These are phyloP conservation scores for Trypanosoma rangeli DNA, from an alignment of 208 protist species.

Conservation along the genomic window DNA sequence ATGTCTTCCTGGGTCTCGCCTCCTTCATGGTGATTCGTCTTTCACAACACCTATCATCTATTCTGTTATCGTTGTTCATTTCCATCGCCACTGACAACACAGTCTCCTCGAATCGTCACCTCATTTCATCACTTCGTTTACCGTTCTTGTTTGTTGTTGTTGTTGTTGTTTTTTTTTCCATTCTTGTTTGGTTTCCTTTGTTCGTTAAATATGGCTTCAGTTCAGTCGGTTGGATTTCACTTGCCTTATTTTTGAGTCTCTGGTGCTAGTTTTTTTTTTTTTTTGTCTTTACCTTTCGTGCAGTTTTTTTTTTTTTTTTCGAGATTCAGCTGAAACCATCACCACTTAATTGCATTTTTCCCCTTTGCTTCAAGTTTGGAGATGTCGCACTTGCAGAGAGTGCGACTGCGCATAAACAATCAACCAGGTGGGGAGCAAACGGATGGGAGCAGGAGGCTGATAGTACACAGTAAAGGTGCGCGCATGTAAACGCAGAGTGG, in stretches of 20 bases:
- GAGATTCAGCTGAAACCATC: no score
- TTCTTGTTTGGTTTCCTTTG: background rate
- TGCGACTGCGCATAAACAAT: no score
- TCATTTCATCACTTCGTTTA: background rate
- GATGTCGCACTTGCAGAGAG: no score
- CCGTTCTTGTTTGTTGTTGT: background rate
- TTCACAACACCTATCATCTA: background rate
- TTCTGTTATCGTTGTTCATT: background rate
- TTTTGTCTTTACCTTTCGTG: conserved; percentile 2
- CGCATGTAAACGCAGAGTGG: no score
- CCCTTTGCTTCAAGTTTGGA: background rate
- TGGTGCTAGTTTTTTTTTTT: no score
- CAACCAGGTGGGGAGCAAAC: no score
- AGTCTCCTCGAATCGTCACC: no score
- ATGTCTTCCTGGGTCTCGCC: background rate
- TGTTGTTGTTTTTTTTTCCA: background rate
- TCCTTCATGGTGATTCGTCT: background rate
- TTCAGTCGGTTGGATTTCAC: conserved; percentile 7
- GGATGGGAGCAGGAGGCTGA: no score
- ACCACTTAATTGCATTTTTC: conserved; percentile 3
- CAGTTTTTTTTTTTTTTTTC: conserved; percentile 9
- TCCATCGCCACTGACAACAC: background rate
- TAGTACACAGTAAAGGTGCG: no score
- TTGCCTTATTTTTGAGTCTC: no score
- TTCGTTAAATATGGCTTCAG: background rate